phyloP scores from a whole-genome alignment of 2,329 filamentous ascomycete species.

The Annulohypoxylon truncatum region DNA sequence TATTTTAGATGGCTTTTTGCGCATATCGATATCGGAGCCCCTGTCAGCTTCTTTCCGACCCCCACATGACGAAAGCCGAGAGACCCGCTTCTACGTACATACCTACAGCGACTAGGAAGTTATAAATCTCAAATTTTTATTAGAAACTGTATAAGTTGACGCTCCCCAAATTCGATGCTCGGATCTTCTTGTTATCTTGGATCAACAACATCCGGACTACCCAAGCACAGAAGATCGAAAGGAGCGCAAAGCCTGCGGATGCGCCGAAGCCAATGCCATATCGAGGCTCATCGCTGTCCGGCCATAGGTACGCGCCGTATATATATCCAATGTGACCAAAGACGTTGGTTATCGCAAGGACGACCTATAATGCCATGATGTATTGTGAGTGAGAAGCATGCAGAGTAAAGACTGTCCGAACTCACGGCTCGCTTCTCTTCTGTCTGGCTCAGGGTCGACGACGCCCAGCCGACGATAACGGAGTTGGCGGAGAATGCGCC shows the following conservation, averaged over 20 bases:
- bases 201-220: conserved; percentile 55
- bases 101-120: too few species aligned
- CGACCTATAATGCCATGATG: conserved; percentile 40
- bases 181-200: conserved; percentile 56
- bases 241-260: conserved; percentile 56
- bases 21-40: conserved; percentile 32
- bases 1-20: conserved; percentile 11
- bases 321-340: conserved; percentile 61
- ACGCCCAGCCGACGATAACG: conserved; percentile 61
- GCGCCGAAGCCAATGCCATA: conserved; percentile 60
- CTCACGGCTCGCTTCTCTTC: conserved; percentile 61
- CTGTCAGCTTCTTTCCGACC: conserved; percentile 16
- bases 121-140: not conserved
- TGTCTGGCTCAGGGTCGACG: conserved; percentile 58
- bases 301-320: conserved; percentile 64
- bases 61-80: conserved; percentile 3
- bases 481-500: conserved; percentile 60
- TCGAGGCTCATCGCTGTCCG: conserved; percentile 56
- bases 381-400: not conserved
- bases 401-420: not conserved
- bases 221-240: conserved; percentile 56
- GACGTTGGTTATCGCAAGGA: conserved; percentile 62
- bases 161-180: conserved; percentile 49
- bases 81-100: too few species aligned
- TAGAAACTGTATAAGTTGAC: conserved; percentile 56